Evolutionary conservation across 495 filamentous ascomycete species (phyloP).

Genomic region (Trichoderma orchidacearum): DNA sequence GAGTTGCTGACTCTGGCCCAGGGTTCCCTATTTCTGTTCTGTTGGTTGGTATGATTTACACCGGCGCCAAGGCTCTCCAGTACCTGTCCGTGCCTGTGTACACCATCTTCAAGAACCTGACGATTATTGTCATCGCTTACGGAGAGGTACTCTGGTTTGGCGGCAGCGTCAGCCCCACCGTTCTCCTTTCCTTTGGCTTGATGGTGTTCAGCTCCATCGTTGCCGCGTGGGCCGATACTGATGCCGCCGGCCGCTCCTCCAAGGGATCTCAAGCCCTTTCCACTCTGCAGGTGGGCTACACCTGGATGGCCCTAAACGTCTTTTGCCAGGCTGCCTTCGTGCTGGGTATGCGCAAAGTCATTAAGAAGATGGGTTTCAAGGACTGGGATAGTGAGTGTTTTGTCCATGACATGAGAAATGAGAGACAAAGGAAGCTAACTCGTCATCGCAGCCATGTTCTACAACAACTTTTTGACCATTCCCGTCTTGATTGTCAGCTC

Average conservation of each 20-base stretch:
- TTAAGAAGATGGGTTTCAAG: conserved; percentile 99
- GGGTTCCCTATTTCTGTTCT: conserved; percentile 97
- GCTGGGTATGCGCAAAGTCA: conserved; percentile 91
- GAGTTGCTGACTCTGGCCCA: conserved; percentile 23
- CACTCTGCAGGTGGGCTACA: conserved; percentile 88
- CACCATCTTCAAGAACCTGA: conserved; percentile 99
- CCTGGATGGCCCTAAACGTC: conserved; percentile 98
- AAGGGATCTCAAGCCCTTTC: conserved; percentile 66
- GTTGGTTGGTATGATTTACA: conserved; percentile 99
- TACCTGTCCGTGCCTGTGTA: conserved; percentile 97
- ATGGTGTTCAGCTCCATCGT: conserved; percentile 95
- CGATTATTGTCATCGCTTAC: conserved; percentile 97
- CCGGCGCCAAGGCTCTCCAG: conserved; percentile 88
- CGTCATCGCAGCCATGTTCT: conserved; percentile 74
- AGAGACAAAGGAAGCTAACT: conserved; percentile 15
- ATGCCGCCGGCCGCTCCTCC: conserved; percentile 30
- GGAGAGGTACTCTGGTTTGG: conserved; percentile 99
- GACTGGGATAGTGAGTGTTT: conserved; percentile 86
- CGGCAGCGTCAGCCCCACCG: conserved; percentile 75
- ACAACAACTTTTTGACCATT: conserved; percentile 98
- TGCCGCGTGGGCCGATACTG: conserved; percentile 84
- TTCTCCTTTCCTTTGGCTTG: conserved; percentile 89
- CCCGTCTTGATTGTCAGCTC: conserved; percentile 79
- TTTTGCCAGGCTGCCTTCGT: conserved; percentile 88
- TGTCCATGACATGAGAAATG: neutral